Base-by-base conservation (phyloP, 192 early-diverging fungal species). In the Lobosporangium transversale region DNA sequence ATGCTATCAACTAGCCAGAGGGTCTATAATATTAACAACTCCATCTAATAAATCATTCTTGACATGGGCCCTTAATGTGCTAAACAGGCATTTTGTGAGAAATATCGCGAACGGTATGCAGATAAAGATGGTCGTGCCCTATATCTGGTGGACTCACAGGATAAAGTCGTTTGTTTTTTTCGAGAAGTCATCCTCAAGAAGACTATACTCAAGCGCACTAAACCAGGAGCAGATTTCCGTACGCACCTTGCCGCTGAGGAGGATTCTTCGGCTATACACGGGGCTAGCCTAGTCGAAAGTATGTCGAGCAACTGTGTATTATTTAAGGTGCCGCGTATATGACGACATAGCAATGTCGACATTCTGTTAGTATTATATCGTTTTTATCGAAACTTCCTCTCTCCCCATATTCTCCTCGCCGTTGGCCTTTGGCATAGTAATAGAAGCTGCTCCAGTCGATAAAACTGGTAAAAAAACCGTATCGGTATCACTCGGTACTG, bases 401-500 rank as follows among this genome's bases (percentile, higher is more conserved):
- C n/a, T n/a, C n/a, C n/a, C n/a, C n/a, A n/a, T n/a, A n/a, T n/a
- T n/a, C n/a, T n/a, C n/a, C n/a, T n/a, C n/a, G n/a, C n/a, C n/a
- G n/a, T n/a, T n/a, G n/a, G n/a, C n/a, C n/a, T 40, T 10, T 10
- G 14, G 14, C 7, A 40, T 10, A 60, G 58, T 48, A 31, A 42
- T 60, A 27, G 20, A 49, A 42, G 45, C 3, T 18, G 58, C 58
- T 9, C 43, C 26, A 9, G 3, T 30, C 0, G 58, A 60, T 48
- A 60, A 20, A 4, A 60, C 10, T 2, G 58, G 58, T 14, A 47
- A 44, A 26, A 60, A 48, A n/a, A 45, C 48, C 30, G 48, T 60
- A 2, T 1, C 3, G 0, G 45, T 60, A 2, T 44, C 58, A 35
- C 24, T 60, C 21, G 58, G 58, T 21, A n/a, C 20, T 0, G 58